Conservation (phyloP, 139 green algal genomes). For the Axilococcus clingmanii region DNA sequence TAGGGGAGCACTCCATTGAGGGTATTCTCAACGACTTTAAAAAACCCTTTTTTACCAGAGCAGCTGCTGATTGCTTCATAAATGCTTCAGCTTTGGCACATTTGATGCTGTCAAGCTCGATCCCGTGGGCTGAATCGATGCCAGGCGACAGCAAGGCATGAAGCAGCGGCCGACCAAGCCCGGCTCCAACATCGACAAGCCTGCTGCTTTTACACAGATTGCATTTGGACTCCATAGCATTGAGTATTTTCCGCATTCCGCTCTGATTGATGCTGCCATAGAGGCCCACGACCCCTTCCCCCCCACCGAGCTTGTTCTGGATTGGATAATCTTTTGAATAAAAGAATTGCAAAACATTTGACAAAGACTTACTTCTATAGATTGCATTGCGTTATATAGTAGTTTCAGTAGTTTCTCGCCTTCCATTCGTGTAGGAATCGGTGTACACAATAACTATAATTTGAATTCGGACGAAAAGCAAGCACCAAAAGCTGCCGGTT, state of each 20-base stretch:
- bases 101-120: slow-evolving; percentile 82
- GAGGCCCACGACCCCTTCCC: slow-evolving; percentile 83
- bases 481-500: no score
- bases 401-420: not conserved
- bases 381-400: not conserved
- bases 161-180: slow-evolving; percentile 75
- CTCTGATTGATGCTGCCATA: slow-evolving; percentile 75
- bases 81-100: slow-evolving; percentile 72
- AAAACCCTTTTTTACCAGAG: slow-evolving; percentile 19
- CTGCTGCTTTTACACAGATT: slow-evolving; percentile 26
- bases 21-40: not conserved
- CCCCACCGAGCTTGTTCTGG: slow-evolving; percentile 78
- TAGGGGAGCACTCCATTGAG: not conserved
- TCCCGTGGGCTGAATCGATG: slow-evolving; percentile 37
- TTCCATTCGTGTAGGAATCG: no score
- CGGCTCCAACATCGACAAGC: slow-evolving; percentile 79
- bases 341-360: not conserved
- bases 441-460: no score
- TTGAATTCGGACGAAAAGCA: no score
- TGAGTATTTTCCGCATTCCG: slow-evolving; percentile 66
- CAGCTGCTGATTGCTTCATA: slow-evolving; percentile 30
- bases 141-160: slow-evolving; percentile 55
- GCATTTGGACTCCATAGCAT: slow-evolving; percentile 48
- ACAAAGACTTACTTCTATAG: slow-evolving; percentile 1
- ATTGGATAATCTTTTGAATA: not conserved